A percentile compares a stretch with the other conserved stretches of the same genome.
These are phyloP conservation scores for Vararia minispora DNA, from an alignment of 768 basidiomycete genomes.

Conservation along the genomic window DNA sequence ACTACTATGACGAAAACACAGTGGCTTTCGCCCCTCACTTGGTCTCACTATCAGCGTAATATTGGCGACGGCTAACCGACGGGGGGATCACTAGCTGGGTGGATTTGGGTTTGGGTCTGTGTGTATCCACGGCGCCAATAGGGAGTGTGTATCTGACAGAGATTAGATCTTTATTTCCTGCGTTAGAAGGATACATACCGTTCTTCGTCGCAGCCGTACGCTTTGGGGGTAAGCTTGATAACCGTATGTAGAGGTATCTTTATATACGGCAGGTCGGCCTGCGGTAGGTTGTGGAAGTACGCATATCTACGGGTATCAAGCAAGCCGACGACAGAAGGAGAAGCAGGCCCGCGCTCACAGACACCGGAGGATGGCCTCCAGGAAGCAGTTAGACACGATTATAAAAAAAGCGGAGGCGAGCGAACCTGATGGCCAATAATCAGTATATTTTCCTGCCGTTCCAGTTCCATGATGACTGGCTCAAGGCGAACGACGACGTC, in stretches of 20 bases:
- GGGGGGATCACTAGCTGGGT: slow-evolving; percentile 10
- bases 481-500: slow-evolving; percentile 94
- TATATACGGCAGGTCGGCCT: slow-evolving; percentile 93
- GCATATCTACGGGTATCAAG: no score
- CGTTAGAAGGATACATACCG: slow-evolving; percentile 35
- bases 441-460: slow-evolving; percentile 93
- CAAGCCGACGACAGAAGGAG: no score
- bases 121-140: slow-evolving; percentile 90
- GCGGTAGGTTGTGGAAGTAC: slow-evolving; percentile 89
- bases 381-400: no score
- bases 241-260: slow-evolving; percentile 96
- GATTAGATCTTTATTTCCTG: background rate
- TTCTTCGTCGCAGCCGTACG: slow-evolving; percentile 98
- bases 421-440: slow-evolving; percentile 97
- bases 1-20: no score
- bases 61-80: slow-evolving; percentile 14
- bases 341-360: no score
- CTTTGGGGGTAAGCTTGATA: slow-evolving; percentile 96
- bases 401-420: no score
- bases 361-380: slow-evolving; percentile 76
- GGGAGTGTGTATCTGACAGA: slow-evolving; percentile 67
- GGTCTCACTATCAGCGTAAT: no score
- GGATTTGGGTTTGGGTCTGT: slow-evolving; percentile 48
- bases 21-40: no score
- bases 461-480: slow-evolving; percentile 98